Percentiles rank a stretch among this genome's conserved stretches.
Conservation (phyloP, 2,329 filamentous ascomycete species). For the Bipolaris gigantea region DNA sequence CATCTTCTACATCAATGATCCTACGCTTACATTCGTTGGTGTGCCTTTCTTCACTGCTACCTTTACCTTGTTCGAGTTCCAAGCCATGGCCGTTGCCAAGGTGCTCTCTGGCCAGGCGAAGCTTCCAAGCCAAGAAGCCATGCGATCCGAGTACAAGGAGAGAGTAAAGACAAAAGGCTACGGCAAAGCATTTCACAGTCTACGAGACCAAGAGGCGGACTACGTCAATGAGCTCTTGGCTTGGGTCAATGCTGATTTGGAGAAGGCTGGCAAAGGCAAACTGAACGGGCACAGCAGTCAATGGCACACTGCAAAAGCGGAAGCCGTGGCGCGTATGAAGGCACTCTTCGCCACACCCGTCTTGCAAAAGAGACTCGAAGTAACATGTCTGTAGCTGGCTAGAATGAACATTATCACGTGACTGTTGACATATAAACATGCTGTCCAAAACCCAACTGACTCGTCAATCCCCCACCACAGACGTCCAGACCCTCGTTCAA, state of each 20-base stretch:
- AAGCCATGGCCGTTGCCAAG: conserved; percentile 63
- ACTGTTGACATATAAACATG: not conserved
- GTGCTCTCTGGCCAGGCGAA: conserved; percentile 56
- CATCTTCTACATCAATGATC: conserved; percentile 71
- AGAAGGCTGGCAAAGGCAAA: conserved; percentile 12
- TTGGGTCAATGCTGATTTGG: conserved; percentile 44
- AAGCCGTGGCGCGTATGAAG: conserved; percentile 38
- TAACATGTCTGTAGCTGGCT: conserved; percentile 12
- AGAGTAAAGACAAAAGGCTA: conserved; percentile 44
- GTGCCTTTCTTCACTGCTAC: conserved; percentile 68
- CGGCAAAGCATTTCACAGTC: conserved; percentile 51
- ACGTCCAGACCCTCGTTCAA: no score
- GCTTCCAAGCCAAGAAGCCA: conserved; percentile 52
- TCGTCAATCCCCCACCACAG: not conserved
- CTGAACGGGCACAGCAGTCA: conserved; percentile 42
- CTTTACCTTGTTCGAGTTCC: conserved; percentile 71
- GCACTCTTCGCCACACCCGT: conserved; percentile 24
- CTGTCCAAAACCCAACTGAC: not conserved
- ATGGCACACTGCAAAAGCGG: conserved; percentile 43
- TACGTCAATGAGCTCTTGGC: conserved; percentile 47
- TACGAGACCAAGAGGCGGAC: conserved; percentile 45
- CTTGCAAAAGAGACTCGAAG: conserved; percentile 7
- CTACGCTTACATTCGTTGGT: conserved; percentile 64
- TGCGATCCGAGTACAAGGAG: conserved; percentile 48
- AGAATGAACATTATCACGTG: not conserved